Conservation (phyloP, 1,284 basidiomycete species). For the Cryptococcus sp. region DNA sequence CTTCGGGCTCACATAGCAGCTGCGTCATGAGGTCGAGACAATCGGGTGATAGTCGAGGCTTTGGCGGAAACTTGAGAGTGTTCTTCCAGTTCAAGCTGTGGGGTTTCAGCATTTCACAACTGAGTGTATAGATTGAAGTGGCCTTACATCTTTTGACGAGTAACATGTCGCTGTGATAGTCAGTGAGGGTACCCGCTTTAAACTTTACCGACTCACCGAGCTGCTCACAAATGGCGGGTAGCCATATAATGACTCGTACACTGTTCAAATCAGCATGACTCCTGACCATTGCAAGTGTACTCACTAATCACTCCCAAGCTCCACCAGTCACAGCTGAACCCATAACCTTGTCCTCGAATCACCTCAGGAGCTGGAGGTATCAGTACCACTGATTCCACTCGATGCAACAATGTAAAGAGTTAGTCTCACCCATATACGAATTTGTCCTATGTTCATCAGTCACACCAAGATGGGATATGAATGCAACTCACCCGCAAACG, state of each 20-base stretch:
- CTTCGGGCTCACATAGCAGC: conserved; percentile 88
- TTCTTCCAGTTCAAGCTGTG: conserved; percentile 75
- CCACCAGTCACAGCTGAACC: conserved; percentile 97
- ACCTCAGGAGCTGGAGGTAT: conserved; percentile 79
- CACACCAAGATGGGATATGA: background rate
- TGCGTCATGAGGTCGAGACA: conserved; percentile 80
- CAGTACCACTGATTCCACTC: background rate
- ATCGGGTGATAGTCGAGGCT: conserved; percentile 75
- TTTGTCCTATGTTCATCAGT: conserved; percentile 57
- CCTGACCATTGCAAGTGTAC: conserved; percentile 36
- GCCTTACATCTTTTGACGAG: conserved; percentile 73
- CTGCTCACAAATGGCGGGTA: conserved; percentile 91
- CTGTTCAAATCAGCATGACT: conserved; percentile 10
- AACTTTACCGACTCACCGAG: conserved; percentile 57
- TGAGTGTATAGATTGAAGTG: conserved; percentile 13
- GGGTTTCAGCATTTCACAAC: background rate
- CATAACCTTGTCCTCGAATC: conserved; percentile 76
- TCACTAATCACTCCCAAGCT: conserved; percentile 79
- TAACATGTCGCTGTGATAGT: conserved; percentile 67
- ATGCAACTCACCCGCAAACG: conserved; percentile 61
- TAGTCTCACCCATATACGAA: conserved; percentile 69
- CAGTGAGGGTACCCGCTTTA: conserved; percentile 1
- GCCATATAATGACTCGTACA: conserved; percentile 73
- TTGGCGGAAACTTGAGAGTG: conserved; percentile 77
- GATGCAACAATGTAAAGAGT: too few species aligned